Evolutionary conservation across 164 flowering plant species (phyloP).

Genomic region (Vitis rupestris): DNA sequence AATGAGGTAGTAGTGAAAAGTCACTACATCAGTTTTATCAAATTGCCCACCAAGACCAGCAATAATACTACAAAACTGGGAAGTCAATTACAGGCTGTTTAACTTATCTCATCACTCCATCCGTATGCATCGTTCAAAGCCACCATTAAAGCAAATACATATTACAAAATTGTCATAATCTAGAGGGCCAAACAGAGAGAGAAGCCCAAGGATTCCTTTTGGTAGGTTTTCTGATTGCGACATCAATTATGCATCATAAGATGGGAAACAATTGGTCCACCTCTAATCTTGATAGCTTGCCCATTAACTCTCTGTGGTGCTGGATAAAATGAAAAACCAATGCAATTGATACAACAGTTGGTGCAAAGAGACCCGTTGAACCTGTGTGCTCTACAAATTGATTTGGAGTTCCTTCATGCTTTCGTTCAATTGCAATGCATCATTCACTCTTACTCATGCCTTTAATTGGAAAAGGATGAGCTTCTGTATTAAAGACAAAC

Average conservation of each 20-base stretch:
- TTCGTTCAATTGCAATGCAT: slow-evolving; percentile 2
- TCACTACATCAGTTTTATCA: slow-evolving; percentile 8
- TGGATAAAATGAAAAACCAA: slow-evolving; percentile 1
- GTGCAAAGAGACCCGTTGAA: neutral
- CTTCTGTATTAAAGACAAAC: slow-evolving; percentile 92
- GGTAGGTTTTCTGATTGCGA: neutral
- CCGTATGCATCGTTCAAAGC: slow-evolving; percentile 1
- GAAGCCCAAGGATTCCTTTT: neutral
- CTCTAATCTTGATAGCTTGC: neutral
- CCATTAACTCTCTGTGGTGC: neutral
- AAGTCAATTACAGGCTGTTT: slow-evolving; percentile 14
- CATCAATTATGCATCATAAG: slow-evolving; percentile 1
- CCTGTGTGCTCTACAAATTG: neutral
- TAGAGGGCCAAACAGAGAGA: neutral
- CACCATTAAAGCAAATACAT: slow-evolving; percentile 6
- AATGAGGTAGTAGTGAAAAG: slow-evolving; percentile 6
- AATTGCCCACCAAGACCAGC: slow-evolving; percentile 9
- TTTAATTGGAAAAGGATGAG: slow-evolving; percentile 82
- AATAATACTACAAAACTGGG: slow-evolving; percentile 10
- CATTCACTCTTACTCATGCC: slow-evolving; percentile 11
- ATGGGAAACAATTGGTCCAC: slow-evolving; percentile 5
- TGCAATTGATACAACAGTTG: neutral
- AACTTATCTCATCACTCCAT: slow-evolving; percentile 10
- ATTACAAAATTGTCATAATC: slow-evolving; percentile 5
- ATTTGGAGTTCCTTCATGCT: neutral